Evolutionary conservation across 495 filamentous ascomycete genomes (phyloP), one percentile per base, ranked within the genome.

Genomic region (Penicillium arizonense): DNA sequence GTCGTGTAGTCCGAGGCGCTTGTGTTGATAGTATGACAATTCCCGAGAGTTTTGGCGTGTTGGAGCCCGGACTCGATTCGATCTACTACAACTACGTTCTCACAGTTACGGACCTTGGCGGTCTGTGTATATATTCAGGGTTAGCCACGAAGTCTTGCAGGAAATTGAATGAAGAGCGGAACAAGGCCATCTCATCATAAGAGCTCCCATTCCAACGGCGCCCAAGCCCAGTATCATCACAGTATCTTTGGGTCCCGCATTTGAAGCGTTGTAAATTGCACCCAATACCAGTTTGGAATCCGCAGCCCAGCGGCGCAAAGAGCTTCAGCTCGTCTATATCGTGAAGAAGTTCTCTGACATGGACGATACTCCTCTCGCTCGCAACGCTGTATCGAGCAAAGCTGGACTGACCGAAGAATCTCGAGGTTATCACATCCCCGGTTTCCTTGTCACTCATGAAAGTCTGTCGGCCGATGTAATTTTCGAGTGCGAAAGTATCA

Each of bases 251-350:
- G 35, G 18, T 0, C 12, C 50, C 0, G 68, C 67, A 7, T 49
- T 21, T 0, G 67, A 51, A 16, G 64, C 55, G 47, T 74, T 69
- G 3, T 65, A 41, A 33, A 74, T 57, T 0, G 68, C 68, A 3
- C 70, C 72, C 32, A 65, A 65, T 60, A 1, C 74, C 75, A 4
- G 75, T 77, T 53, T 75, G 72, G 52, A 76, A 67, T 1, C 75
- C 71, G 52, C 73, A 77, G 0, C 73, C 73, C 7, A 77, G 47
- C 8, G 75, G 64, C 14, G 75, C 72, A 20, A 67, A 75, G 0
- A 76, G 43, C 18, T 56, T 62, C 7, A 77, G 41, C 21, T 77
- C 67, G 0, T 63, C 62, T 0, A 44, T 47, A 13, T 47, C 43
- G 7, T 40, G 20, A 18, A 65, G 37, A 1, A 68, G 39, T 42